Base-by-base conservation (phyloP, 805 yeast genomes). In the Kurtzmaniella fragi region DNA sequence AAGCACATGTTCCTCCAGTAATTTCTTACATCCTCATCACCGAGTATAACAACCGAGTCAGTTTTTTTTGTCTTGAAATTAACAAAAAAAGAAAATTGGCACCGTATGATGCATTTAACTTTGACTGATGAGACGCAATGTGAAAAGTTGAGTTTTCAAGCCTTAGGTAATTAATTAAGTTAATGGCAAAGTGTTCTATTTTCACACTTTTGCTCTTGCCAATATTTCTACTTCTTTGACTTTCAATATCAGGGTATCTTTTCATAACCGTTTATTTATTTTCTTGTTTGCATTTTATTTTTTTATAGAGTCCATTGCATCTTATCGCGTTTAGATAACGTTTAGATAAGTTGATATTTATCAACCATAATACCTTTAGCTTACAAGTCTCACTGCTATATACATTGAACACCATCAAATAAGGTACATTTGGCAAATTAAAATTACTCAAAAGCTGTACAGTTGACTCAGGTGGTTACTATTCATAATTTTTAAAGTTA, bases 401-500 rank as follows among this genome's bases (percentile, higher is more conserved):
- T 15, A 45, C 37, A 20, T 59, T 32, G 37, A 62, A 60, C 37
- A n/a, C n/a, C n/a, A n/a, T n/a, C n/a, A n/a, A n/a, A n/a, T n/a
- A n/a, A n/a, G n/a, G n/a, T n/a, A n/a, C n/a, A n/a, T n/a, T n/a
- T n/a, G n/a, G n/a, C n/a, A n/a, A n/a, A n/a, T n/a, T n/a, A 20
- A 20, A 8, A 5, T 5, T 20, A 20, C 25, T 20, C 8, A 8
- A 20, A 20, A 8, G 5, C 8, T 20, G 25, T 8, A 20, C 8
- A 20, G 25, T 20, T 20, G 25, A 20, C 25, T 20, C 25, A 20
- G 25, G 25, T 20, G 8, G 5, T 20, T 20, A 20, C 25, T 5
- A 54, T 3, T 65, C 64, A 42, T 61, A 43, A 42, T 60, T 59
- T 13, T 44, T 42, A 28, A 33, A 14, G 5, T 56, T 50, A 41